Evolutionary conservation across 768 basidiomycete species (phyloP), one percentile per base, ranked within the genome.

Genomic region (Mrakia frigida): DNA sequence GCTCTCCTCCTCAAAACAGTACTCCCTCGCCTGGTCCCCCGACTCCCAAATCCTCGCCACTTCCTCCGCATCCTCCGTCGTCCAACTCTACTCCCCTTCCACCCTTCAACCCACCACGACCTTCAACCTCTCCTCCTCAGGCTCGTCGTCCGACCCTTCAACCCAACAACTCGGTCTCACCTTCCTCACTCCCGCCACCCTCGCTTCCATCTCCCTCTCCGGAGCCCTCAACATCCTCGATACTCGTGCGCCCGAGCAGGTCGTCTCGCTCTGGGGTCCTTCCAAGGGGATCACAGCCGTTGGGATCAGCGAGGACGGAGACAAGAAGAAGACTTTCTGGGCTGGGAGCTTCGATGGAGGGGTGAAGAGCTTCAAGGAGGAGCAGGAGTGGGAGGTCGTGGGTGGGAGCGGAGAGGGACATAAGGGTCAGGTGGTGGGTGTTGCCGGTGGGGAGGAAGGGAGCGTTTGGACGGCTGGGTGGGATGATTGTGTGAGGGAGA

Each of bases 141-240:
- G 2, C 46, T 60, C 59, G 13, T 33, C 41, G 11, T 46, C 53
- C 63, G 41, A 39, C 37, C 25, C 76, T 23, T 70, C 74, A 28
- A 67, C 61, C 33, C 70, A 71, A 61, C 76, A 77, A 16, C 76
- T 77, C 41, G 76, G 76, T 33, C 61, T 77, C 50, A 73, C 70
- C 50, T 77, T 72, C 61, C 70, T 77, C 50, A 73, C 76, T 11
- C 76, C 76, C n/a, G 53, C 46, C 31, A 77, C 76, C 35, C 72
- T 77, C 28, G 76, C 76, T 23, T 72, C 76, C 25, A n/a, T 98
- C 37, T 94, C 93, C 0, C 84, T 96, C 79, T 89, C 88, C 0
- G 94, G 95, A 21, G 87, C 89, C 74, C 85, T 98, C 74, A 92
- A 91, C 80, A 82, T 96, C 23, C 89, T 96, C 81, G 95, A 98